Conservation (phyloP, 2,329 filamentous ascomycete species). For the Paecilomyces formosus region DNA sequence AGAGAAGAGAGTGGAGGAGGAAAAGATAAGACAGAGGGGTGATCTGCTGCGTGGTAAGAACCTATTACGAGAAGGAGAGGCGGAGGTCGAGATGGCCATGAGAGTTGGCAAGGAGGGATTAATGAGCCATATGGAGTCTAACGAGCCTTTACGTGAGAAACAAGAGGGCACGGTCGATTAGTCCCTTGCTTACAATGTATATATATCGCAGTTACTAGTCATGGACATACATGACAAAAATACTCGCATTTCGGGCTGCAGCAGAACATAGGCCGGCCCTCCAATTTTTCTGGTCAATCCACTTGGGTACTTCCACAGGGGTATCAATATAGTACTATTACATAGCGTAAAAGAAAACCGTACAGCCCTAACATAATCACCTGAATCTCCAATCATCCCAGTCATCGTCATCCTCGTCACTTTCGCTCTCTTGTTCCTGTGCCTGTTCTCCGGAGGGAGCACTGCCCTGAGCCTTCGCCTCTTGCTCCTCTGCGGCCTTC, state of each 20-base stretch:
- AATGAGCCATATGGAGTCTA: slow-evolving; percentile 31
- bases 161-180: neutral
- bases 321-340: slow-evolving; percentile 4
- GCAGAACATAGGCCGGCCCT: neutral
- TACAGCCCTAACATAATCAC: slow-evolving; percentile 9
- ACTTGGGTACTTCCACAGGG: neutral
- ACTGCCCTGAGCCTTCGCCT: slow-evolving; percentile 10
- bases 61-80: slow-evolving; percentile 36
- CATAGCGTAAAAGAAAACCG: neutral
- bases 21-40: slow-evolving; percentile 32
- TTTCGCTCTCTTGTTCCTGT: slow-evolving; percentile 28
- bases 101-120: slow-evolving; percentile 34
- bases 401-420: slow-evolving; percentile 40
- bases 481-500: slow-evolving; percentile 16
- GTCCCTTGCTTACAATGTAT: neutral
- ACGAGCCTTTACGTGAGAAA: slow-evolving; percentile 8
- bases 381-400: slow-evolving; percentile 40
- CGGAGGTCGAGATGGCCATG: slow-evolving; percentile 38
- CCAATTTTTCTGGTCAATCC: neutral
- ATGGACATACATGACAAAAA: neutral
- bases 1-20: slow-evolving; percentile 35
- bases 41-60: slow-evolving; percentile 34
- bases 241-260: neutral
- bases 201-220: neutral
- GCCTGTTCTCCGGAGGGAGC: slow-evolving; percentile 1